Evolutionary conservation across 768 basidiomycete species (phyloP).

Genomic region (Thelephora ganbajun): DNA sequence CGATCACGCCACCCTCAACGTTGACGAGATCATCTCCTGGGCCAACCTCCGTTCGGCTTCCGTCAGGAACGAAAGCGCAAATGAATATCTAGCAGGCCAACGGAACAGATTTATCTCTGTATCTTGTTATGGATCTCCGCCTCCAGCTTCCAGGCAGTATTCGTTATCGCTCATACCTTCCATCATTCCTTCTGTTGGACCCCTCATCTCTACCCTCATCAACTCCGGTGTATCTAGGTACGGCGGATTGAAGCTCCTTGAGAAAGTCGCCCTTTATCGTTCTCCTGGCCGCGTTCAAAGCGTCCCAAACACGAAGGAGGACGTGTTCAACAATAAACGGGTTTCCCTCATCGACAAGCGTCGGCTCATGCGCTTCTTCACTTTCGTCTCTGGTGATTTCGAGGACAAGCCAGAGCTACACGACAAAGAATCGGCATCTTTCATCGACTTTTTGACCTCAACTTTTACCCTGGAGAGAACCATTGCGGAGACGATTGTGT

Average conservation of each 20-base stretch:
- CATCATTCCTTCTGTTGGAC: constrained; percentile 66
- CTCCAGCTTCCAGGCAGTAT: constrained; percentile 54
- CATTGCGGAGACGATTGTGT: constrained; percentile 50
- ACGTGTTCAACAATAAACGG: constrained; percentile 75
- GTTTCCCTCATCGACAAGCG: constrained; percentile 77
- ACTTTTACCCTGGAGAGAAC: constrained; percentile 48
- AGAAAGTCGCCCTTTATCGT: constrained; percentile 49
- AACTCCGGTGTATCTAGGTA: constrained; percentile 80
- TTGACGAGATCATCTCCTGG: constrained; percentile 73
- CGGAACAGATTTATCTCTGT: constrained; percentile 26
- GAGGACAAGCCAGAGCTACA: constrained; percentile 46
- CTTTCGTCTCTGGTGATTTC: constrained; percentile 67
- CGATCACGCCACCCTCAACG: constrained; percentile 64
- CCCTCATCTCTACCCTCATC: constrained; percentile 66
- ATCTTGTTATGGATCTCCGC: constrained; percentile 26
- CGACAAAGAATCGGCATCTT: constrained; percentile 39
- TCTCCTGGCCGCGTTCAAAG: constrained; percentile 27
- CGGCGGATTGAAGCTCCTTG: constrained; percentile 79
- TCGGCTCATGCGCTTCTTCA: constrained; percentile 82
- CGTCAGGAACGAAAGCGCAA: constrained; percentile 3
- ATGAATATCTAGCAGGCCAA: constrained; percentile 15
- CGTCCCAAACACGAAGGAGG: constrained; percentile 87
- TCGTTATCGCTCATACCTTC: constrained; percentile 77
- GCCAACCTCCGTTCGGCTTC: constrained; percentile 25
- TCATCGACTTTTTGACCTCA: constrained; percentile 49